Base-by-base conservation (phyloP, 2,329 filamentous ascomycete genomes). In the Claviceps sp. region DNA sequence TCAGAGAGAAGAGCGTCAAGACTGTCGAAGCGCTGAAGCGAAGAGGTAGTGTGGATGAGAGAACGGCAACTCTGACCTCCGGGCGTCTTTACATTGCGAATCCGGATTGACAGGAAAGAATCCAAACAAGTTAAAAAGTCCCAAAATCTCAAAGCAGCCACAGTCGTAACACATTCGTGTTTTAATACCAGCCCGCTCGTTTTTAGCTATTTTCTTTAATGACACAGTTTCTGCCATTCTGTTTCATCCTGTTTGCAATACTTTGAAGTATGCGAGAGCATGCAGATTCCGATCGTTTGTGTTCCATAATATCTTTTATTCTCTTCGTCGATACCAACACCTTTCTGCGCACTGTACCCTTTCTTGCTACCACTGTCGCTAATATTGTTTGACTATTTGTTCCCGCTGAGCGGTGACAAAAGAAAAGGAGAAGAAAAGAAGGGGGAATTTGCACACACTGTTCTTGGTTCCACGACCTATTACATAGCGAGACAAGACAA, bases 61-160 rank as follows among this genome's bases (percentile, higher is more conserved):
- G 85, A 61, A 86, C 85, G 5, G 84, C 81, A 68, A 90, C 86
- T 1, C 83, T 93, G 65, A 81, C 78, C 19, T 76, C 80, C 30
- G 82, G 82, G 48, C 78, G 87, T 56, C 75, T 94, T 54, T 93
- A 87, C 67, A 89, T 94, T 62, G 88, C 88, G 60, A 94, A 94
- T 67, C 88, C 88, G 17, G 88, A 93, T 67, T 78, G 69, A 58
- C 30, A 34, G 10, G 38, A 13, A 17, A 38, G n/a, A 16, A 16
- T 10, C 5, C n/a, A 13, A 16, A 24, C 19, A 48, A 13, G 10
- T n/a, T 2, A 3, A 47, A 38, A 14, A 37, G 26, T 34, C 10
- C 10, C 30, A 1, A 34, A 11, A 11, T 4, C 10, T 34, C 30
- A 34, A 34, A 34, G 30, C 30, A 34, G 26, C 8, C 26, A 10